Base-by-base conservation (phyloP, 495 filamentous ascomycete species). In the Penicillium fimorum region DNA sequence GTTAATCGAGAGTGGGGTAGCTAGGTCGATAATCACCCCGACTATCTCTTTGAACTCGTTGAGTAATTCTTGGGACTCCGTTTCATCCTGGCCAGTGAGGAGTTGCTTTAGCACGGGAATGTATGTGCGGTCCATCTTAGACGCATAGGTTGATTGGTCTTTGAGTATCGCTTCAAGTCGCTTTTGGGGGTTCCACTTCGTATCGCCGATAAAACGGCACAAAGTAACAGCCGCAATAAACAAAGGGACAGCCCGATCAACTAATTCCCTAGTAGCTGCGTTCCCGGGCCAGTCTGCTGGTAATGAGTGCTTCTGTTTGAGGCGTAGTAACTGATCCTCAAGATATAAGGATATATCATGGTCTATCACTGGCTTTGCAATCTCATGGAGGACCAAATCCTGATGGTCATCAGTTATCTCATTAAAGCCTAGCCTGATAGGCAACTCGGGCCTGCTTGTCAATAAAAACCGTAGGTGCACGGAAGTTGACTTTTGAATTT, bases 381-480 rank as follows among this genome's bases (percentile, higher is more conserved):
- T 38, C 3, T 64, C 48, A 38, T 70, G 58, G 2, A 73, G 67
- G 17, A 49, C 45, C 1, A 71, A 12, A 25, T 65, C 50, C 9
- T 66, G 45, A 48, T 66, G 45, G 37, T 12, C 57, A 32, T 2
- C 6, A 4, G 42, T 6, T 15, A 64, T 62, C 1, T 46, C 9
- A 10, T 17, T 0, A 42, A 76, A 71, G 0, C 67, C 66, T 15
- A 60, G 61, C 1, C 68, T 65, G 50, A 80, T 71, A 2, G 71
- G 66, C 13, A 77, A 59, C 52, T 82, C 76, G n/a, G 78, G 78
- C 50, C 79, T 62, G 49, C 77, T 73, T 2, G 71, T 76, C 7
- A 76, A 4, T 17, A 74, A 74, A 3, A 74, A 18, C 2, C 59
- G 55, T 0, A 74, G 20, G 11, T 53, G 12, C 0, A 68, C 45